Percentiles rank a stretch among this genome's conserved stretches.
Conservation (phyloP, 208 protist genomes). For the Trypanosoma boissoni region DNA sequence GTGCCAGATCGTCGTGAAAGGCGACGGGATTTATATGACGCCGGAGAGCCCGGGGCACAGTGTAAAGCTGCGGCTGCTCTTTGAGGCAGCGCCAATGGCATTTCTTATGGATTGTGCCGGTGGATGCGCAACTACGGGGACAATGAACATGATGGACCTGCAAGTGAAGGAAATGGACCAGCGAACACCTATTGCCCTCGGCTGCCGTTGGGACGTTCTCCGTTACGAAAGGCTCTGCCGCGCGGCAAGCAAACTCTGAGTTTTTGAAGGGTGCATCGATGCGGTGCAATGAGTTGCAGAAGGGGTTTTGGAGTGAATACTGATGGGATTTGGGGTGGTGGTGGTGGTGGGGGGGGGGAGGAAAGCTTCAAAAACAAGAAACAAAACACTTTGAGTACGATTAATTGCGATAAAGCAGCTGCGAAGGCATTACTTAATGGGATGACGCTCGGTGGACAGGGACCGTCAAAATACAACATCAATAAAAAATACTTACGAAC, state of each 20-base stretch:
- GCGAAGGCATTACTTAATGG: too few relatives aligned
- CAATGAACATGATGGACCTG: constrained; percentile 26
- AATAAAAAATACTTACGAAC: too few relatives aligned
- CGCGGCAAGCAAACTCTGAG: constrained; percentile 11
- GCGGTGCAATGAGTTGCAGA: too few relatives aligned
- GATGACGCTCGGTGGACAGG: too few relatives aligned
- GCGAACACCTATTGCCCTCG: constrained; percentile 26
- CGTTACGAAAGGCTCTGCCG: constrained; percentile 25
- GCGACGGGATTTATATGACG: constrained; percentile 90
- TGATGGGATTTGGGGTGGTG: too few relatives aligned
- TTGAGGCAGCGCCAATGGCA: constrained; percentile 76
- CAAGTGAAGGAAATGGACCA: constrained; percentile 21
- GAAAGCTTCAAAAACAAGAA: too few relatives aligned
- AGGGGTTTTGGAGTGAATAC: too few relatives aligned
- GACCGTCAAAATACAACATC: too few relatives aligned
- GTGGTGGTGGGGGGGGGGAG: too few relatives aligned
- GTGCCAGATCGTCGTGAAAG: constrained; percentile 30
- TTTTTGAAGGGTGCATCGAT: background rate
- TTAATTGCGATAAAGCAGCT: too few relatives aligned
- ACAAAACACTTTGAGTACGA: too few relatives aligned
- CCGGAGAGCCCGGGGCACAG: constrained; percentile 60
- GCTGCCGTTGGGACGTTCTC: constrained; percentile 22
- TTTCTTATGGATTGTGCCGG: constrained; percentile 45
- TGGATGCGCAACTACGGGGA: constrained; percentile 47
- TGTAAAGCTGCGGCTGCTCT: constrained; percentile 91